A percentile compares a stretch with the other conserved stretches of the same genome.
Conservation (phyloP, 192 early-diverging fungal species). For the Coemansia interrupta region DNA sequence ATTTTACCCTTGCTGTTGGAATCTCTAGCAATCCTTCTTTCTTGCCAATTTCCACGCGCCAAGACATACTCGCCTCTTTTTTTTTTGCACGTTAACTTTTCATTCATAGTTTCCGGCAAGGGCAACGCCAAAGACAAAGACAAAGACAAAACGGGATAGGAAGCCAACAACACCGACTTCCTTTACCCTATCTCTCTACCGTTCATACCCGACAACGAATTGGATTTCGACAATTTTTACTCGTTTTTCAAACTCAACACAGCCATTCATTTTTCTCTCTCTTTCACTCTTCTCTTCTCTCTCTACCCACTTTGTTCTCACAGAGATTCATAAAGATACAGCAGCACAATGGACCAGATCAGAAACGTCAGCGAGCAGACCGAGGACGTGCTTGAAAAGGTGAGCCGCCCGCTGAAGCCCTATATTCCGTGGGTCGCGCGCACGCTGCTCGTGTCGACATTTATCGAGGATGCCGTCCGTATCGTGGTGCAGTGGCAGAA, state of each 20-base stretch:
- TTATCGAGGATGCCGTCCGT: constrained; percentile 88
- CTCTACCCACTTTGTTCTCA: background rate
- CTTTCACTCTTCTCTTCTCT: background rate
- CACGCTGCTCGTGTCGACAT: constrained; percentile 93
- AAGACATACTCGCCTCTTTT: too few species aligned
- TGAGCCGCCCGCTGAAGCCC: constrained; percentile 83
- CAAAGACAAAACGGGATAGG: too few species aligned
- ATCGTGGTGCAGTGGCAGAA: constrained; percentile 87
- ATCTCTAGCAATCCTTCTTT: too few species aligned
- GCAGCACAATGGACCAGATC: constrained; percentile 42
- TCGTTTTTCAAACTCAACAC: background rate
- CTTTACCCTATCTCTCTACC: too few species aligned
- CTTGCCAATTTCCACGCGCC: too few species aligned
- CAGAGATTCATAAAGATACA: background rate
- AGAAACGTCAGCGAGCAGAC: constrained; percentile 55
- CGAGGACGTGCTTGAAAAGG: constrained; percentile 73
- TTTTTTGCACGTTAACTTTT: too few species aligned
- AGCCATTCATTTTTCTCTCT: background rate
- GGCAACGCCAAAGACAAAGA: too few species aligned
- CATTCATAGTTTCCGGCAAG: too few species aligned
- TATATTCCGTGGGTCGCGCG: constrained; percentile 86
- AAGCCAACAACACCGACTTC: too few species aligned
- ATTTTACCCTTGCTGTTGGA: too few species aligned
- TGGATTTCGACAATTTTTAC: background rate
- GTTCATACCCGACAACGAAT: background rate